Percentiles rank a stretch among this genome's conserved stretches.
These are phyloP conservation scores for Microcyclosporella mali DNA, from an alignment of 2,329 filamentous ascomycete species.

Conservation along the genomic window DNA sequence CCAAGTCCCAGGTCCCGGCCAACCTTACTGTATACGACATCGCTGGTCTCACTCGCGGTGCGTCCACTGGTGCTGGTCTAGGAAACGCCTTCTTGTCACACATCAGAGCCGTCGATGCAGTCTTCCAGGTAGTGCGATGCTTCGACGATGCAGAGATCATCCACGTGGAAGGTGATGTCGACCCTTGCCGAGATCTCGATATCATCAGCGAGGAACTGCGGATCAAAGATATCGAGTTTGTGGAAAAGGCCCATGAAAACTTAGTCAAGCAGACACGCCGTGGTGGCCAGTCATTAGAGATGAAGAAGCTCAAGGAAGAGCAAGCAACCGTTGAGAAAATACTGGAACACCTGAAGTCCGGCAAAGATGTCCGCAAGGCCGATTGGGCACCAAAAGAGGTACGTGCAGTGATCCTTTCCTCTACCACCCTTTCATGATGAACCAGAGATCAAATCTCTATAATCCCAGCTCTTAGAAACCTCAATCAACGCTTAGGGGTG, in stretches of 20 bases:
- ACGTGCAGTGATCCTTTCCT: slow-evolving; percentile 40
- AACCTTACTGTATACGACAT: slow-evolving; percentile 99
- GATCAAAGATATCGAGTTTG: slow-evolving; percentile 97
- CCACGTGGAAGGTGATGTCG: slow-evolving; percentile 97
- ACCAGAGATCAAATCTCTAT: slow-evolving; percentile 93
- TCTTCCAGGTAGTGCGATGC: slow-evolving; percentile 38
- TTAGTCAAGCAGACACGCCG: slow-evolving; percentile 90
- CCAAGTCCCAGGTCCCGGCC: slow-evolving; percentile 93
- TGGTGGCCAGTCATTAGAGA: slow-evolving; percentile 91
- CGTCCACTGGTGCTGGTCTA: slow-evolving; percentile 93
- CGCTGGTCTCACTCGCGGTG: slow-evolving; percentile 89
- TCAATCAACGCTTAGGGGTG: slow-evolving; percentile 70
- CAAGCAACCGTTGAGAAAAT: slow-evolving; percentile 90
- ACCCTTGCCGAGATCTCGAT: slow-evolving; percentile 85
- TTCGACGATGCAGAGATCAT: slow-evolving; percentile 98
- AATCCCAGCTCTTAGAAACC: slow-evolving; percentile 99
- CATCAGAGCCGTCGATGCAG: slow-evolving; percentile 65
- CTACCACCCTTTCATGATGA: slow-evolving; percentile 71
- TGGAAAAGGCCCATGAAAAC: slow-evolving; percentile 87
- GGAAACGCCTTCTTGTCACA: slow-evolving; percentile 98
- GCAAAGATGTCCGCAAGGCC: slow-evolving; percentile 89
- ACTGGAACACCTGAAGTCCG: slow-evolving; percentile 71
- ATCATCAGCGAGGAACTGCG: slow-evolving; percentile 96
- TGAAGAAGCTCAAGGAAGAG: slow-evolving; percentile 95
- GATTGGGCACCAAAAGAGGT: slow-evolving; percentile 94